Percentiles rank a stretch among this genome's conserved stretches.
phyloP scores from a whole-genome alignment of 2,329 filamentous ascomycete species.

The Botrytis aclada region DNA sequence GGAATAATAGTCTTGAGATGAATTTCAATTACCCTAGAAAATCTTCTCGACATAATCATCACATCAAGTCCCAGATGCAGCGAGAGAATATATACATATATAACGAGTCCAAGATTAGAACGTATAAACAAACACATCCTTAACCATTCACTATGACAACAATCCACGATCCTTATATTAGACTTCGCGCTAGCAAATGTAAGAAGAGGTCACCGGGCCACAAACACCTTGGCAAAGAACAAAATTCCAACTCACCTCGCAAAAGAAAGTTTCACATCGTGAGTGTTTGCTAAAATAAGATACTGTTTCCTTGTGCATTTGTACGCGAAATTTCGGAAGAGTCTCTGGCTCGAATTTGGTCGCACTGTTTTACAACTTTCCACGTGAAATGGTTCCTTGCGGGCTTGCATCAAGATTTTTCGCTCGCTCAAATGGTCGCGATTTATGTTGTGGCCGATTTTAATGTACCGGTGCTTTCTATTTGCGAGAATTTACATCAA shows the following conservation, averaged over 20 bases:
- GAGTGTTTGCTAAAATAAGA: neutral
- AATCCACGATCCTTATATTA: neutral
- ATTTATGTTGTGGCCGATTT: neutral
- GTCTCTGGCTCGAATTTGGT: neutral
- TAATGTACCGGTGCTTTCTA: too few species aligned
- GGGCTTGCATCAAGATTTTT: neutral
- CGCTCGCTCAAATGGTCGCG: neutral
- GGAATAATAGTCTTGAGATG: neutral
- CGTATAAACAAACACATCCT: neutral
- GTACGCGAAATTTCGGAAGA: too few species aligned
- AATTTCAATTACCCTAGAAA: neutral
- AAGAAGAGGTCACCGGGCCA: neutral
- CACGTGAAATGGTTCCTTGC: neutral
- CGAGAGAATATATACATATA: neutral
- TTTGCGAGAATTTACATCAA: neutral
- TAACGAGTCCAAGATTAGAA: neutral
- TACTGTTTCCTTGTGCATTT: neutral
- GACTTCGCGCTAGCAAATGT: neutral
- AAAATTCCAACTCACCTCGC: neutral
- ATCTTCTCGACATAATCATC: neutral
- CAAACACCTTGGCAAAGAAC: neutral
- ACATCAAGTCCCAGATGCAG: fast-evolving
- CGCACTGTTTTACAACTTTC: neutral
- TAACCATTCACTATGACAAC: neutral
- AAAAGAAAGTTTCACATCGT: neutral